Evolutionary conservation across 2,329 filamentous ascomycete genomes (phyloP).

Genomic region (Plectosphaerella plurivora): DNA sequence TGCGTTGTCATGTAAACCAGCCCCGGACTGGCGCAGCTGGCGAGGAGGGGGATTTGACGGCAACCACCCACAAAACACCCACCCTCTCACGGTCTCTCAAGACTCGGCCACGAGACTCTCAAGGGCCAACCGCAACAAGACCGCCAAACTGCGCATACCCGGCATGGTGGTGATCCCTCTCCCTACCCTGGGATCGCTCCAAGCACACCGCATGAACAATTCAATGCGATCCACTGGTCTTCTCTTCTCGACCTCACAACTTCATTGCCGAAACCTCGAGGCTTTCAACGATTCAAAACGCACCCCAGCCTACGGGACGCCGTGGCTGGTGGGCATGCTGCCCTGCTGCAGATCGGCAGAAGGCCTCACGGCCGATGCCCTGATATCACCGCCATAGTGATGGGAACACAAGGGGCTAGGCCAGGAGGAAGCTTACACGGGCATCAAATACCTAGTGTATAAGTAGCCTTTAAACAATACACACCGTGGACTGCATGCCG

Average conservation of each 20-base stretch:
- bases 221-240: not conserved
- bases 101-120: not conserved
- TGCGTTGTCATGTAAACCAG: conserved; percentile 28
- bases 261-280: not conserved
- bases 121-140: not conserved
- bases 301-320: not conserved
- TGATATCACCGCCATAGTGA: too few relatives aligned
- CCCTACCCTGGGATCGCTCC: not conserved
- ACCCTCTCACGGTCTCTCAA: not conserved
- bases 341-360: too few relatives aligned
- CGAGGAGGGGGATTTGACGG: too few relatives aligned
- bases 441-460: too few relatives aligned
- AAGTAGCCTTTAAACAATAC: too few relatives aligned
- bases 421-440: too few relatives aligned
- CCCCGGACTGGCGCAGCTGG: not conserved
- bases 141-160: not conserved
- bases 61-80: not conserved
- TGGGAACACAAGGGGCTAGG: too few relatives aligned
- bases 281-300: not conserved
- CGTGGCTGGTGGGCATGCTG: not conserved
- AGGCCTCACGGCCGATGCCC: too few relatives aligned
- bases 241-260: not conserved
- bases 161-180: too few relatives aligned
- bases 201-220: too few relatives aligned
- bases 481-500: too few relatives aligned